Percentiles rank a stretch among this genome's conserved stretches.
Evolutionary conservation across 768 basidiomycete genomes (phyloP).

Genomic region (Tremella mesenterica): DNA sequence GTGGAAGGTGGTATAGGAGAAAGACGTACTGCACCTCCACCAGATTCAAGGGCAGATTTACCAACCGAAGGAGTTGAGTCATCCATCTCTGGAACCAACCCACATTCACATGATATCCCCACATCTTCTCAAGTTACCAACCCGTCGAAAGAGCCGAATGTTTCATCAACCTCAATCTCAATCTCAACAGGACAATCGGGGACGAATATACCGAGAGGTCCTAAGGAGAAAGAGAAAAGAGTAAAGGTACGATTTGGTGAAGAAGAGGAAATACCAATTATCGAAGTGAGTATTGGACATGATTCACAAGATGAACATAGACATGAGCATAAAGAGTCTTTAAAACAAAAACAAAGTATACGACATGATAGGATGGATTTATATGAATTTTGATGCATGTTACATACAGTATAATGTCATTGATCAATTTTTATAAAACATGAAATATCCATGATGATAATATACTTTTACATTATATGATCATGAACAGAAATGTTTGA

Average conservation of each 20-base stretch:
- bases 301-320: constrained; percentile 14
- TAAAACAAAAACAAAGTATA: constrained; percentile 9
- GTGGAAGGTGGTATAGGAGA: constrained; percentile 46
- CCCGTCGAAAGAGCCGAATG: no score
- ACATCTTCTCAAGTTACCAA: no score
- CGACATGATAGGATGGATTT: constrained; percentile 44
- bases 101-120: no score
- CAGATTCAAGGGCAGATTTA: background rate
- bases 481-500: no score
- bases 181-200: no score
- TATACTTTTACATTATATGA: no score
- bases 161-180: no score
- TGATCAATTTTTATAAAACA: no score
- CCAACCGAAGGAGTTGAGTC: background rate
- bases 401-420: no score
- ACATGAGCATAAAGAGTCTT: constrained; percentile 11
- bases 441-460: no score
- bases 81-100: no score
- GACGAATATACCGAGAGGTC: constrained; percentile 2
- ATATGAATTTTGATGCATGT: constrained; percentile 40
- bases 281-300: constrained; percentile 2
- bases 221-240: constrained; percentile 14
- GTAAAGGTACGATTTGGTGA: constrained; percentile 35
- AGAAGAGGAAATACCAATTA: constrained; percentile 17
- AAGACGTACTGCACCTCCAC: constrained; percentile 35